phyloP scores from a whole-genome alignment of 176 grass and related monocot genomes.

The Metroxylon sagu region DNA sequence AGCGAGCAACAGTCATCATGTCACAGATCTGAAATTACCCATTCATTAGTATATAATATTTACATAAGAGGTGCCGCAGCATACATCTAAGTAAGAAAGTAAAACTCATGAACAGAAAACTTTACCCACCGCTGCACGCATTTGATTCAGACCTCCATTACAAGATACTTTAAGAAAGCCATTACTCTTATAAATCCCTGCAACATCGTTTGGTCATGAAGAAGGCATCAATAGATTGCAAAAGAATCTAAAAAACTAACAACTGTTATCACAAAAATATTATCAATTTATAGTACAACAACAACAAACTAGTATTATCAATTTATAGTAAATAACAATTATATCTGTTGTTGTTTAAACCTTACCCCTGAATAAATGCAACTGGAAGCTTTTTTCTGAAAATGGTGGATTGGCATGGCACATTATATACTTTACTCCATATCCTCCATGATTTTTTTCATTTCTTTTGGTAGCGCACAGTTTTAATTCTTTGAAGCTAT shows the following conservation, averaged over 20 bases:
- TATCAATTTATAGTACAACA: neutral
- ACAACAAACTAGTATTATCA: neutral
- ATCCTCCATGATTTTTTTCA: too few relatives aligned
- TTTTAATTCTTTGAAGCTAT: too few relatives aligned
- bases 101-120: neutral
- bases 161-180: constrained; percentile 89
- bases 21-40: constrained; percentile 70
- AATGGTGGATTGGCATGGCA: too few relatives aligned
- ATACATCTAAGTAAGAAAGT: constrained; percentile 5
- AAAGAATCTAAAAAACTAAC: neutral
- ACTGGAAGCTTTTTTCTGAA: too few relatives aligned
- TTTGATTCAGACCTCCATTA: constrained; percentile 97
- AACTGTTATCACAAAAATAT: neutral
- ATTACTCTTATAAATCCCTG: constrained; percentile 83
- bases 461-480: too few relatives aligned
- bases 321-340: too few relatives aligned
- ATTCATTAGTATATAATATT: constrained; percentile 6
- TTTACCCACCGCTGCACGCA: constrained; percentile 71
- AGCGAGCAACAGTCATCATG: constrained; percentile 74
- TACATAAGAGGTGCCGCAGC: neutral
- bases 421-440: too few relatives aligned
- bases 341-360: too few relatives aligned
- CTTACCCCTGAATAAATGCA: too few relatives aligned
- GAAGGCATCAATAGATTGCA: constrained; percentile 3
- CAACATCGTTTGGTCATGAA: constrained; percentile 9